A percentile compares a stretch with the other conserved stretches of the same genome.
Evolutionary conservation across 768 basidiomycete genomes (phyloP).

Genomic region (Boletellus ananiceps): DNA sequence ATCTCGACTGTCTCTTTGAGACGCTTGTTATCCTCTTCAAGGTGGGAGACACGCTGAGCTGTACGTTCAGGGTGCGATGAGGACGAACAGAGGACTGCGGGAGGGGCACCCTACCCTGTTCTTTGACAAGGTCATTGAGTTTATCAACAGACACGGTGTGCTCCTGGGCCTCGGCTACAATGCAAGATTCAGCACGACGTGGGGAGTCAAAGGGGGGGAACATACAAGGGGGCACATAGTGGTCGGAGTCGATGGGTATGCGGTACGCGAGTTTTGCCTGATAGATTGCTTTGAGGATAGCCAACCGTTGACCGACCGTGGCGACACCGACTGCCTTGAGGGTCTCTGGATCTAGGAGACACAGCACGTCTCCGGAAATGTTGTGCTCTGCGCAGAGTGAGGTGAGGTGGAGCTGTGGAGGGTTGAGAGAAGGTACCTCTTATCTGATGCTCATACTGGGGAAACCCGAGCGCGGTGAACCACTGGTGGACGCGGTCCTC

Average conservation of each 20-base stretch:
- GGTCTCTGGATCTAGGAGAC: conserved; percentile 75
- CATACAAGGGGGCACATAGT: conserved; percentile 89
- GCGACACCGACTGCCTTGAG: conserved; percentile 83
- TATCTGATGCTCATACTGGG: conserved; percentile 81
- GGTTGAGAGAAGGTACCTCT: conserved; percentile 45
- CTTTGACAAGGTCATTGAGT: conserved; percentile 60
- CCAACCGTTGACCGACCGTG: conserved; percentile 88
- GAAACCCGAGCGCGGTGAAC: conserved; percentile 71
- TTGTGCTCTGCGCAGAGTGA: conserved; percentile 62
- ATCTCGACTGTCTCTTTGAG: conserved; percentile 58
- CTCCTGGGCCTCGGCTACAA: conserved; percentile 56
- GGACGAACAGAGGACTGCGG: background rate
- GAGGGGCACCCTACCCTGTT: conserved; percentile 55
- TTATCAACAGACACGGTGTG: conserved; percentile 58
- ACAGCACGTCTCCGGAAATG: conserved; percentile 87
- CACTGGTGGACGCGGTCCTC: conserved; percentile 78
- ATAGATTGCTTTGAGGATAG: conserved; percentile 91
- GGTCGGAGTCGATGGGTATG: conserved; percentile 75
- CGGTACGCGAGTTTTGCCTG: conserved; percentile 80
- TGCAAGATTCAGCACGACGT: background rate
- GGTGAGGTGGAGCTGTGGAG: conserved; percentile 5
- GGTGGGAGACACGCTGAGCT: conserved; percentile 63
- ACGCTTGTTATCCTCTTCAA: conserved; percentile 78
- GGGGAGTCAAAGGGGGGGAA: conserved; percentile 7
- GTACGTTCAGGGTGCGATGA: conserved; percentile 7